These are phyloP conservation scores for Coemansia sp. DNA, from an alignment of 192 early-diverging fungal species.

Conservation along the genomic window DNA sequence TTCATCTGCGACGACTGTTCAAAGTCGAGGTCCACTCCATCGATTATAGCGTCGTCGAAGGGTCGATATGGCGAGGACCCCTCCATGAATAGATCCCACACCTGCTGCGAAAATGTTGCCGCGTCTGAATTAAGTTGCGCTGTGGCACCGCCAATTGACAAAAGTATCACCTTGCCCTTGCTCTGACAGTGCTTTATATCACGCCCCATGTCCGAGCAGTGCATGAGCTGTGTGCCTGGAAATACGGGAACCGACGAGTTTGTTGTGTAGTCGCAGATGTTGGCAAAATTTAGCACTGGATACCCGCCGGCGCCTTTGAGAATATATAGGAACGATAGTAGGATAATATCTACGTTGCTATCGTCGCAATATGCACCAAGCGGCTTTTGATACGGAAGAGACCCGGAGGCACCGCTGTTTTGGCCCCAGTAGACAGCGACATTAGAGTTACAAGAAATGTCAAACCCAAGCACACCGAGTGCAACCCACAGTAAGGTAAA, in stretches of 20 bases:
- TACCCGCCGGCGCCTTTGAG: constrained; percentile 61
- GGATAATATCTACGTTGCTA: constrained; percentile 55
- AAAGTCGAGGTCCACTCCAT: constrained; percentile 74
- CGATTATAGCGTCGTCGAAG: constrained; percentile 69
- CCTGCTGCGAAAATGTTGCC: constrained; percentile 63
- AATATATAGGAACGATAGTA: constrained; percentile 67
- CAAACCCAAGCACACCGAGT: constrained; percentile 38
- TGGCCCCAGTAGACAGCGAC: constrained; percentile 63
- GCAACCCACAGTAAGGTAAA: constrained; percentile 5
- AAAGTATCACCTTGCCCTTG: constrained; percentile 70
- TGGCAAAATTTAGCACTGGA: constrained; percentile 71
- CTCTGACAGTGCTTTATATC: constrained; percentile 76
- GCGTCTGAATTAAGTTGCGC: constrained; percentile 63
- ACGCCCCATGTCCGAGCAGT: constrained; percentile 66
- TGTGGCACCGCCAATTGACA: constrained; percentile 73
- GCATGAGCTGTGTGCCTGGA: constrained; percentile 62
- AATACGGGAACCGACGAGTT: constrained; percentile 53
- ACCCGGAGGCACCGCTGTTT: constrained; percentile 54
- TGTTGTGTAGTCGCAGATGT: constrained; percentile 60
- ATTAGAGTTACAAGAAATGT: constrained; percentile 54
- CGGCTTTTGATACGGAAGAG: constrained; percentile 49
- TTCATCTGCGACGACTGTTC: constrained; percentile 63
- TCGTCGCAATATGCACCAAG: constrained; percentile 63
- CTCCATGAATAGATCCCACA: constrained; percentile 78
- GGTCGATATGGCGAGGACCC: constrained; percentile 64